A percentile compares a stretch with the other conserved stretches of the same genome.
These are phyloP conservation scores for Suillus subaureus DNA, from an alignment of 768 basidiomycete genomes.

Conservation along the genomic window DNA sequence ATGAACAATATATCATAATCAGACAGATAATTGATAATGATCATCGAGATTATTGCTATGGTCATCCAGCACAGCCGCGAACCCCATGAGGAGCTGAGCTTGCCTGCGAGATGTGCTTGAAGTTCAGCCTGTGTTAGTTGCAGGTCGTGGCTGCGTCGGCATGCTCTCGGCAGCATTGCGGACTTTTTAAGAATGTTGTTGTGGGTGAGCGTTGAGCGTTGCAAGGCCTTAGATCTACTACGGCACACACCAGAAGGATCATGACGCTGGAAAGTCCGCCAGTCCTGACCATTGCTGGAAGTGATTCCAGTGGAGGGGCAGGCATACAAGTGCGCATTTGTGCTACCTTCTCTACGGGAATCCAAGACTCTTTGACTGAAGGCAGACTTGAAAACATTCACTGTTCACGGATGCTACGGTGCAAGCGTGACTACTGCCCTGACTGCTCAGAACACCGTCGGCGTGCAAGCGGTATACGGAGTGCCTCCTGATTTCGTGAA, in stretches of 20 bases:
- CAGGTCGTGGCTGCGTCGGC: neutral
- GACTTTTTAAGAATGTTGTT: neutral
- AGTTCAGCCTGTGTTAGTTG: neutral
- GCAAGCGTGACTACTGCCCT: conserved; percentile 82
- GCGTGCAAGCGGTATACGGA: conserved; percentile 75
- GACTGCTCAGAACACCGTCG: conserved; percentile 87
- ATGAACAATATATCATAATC: neutral
- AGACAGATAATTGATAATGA: neutral
- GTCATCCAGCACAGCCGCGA: neutral
- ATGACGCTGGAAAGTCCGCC: conserved; percentile 24
- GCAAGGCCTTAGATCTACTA: no score
- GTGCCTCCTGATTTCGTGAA: conserved; percentile 69
- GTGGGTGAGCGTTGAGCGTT: no score
- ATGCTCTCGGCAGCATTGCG: neutral
- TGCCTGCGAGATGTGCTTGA: neutral
- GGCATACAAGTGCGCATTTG: conserved; percentile 73
- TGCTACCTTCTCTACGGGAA: neutral
- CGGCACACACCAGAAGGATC: neutral
- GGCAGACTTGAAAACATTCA: conserved; percentile 89
- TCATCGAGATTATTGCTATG: neutral
- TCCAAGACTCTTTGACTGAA: conserved; percentile 28
- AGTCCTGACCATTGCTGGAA: conserved; percentile 76
- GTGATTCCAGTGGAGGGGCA: conserved; percentile 84
- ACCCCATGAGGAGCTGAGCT: neutral
- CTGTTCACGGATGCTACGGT: conserved; percentile 78